Evolutionary conservation across 2,329 filamentous ascomycete genomes (phyloP).

Genomic region (Geosmithia morbida): DNA sequence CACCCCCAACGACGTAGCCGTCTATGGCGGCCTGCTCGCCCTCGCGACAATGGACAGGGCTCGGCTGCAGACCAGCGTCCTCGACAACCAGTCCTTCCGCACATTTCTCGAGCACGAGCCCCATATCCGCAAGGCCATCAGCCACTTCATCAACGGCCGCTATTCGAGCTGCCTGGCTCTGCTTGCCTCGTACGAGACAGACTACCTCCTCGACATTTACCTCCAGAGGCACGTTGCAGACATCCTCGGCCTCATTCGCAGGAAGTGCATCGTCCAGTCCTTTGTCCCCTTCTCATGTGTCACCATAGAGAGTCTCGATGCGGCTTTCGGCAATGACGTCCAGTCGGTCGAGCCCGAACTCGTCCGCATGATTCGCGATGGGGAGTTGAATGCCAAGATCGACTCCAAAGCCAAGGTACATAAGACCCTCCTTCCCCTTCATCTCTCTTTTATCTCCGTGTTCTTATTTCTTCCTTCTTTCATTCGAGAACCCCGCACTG

Average conservation of each 20-base stretch:
- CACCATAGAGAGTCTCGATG: constrained; percentile 63
- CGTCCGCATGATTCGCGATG: constrained; percentile 59
- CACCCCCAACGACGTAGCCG: constrained; percentile 75
- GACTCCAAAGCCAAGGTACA: constrained; percentile 65
- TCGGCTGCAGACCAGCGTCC: constrained; percentile 58
- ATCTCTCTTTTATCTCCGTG: not conserved
- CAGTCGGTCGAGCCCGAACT: constrained; percentile 61
- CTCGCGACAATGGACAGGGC: constrained; percentile 77
- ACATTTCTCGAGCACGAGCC: constrained; percentile 84
- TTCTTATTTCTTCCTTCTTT: too few species aligned
- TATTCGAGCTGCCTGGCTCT: constrained; percentile 76
- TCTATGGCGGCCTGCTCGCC: constrained; percentile 82
- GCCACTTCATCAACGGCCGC: constrained; percentile 77
- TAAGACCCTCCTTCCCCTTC: constrained; percentile 2
- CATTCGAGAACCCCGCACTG: too few species aligned
- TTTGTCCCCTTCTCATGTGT: constrained; percentile 83
- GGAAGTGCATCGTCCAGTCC: constrained; percentile 88
- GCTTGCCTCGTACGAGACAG: constrained; percentile 64
- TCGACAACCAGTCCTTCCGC: constrained; percentile 72
- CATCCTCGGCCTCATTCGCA: constrained; percentile 64
- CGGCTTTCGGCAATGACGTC: constrained; percentile 54
- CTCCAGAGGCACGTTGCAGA: constrained; percentile 57
- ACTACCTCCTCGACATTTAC: constrained; percentile 85
- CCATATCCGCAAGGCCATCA: constrained; percentile 82
- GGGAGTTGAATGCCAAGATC: constrained; percentile 62